Conservation (phyloP, 805 yeast genomes). For the Tetrapisispora taiwanensis region DNA sequence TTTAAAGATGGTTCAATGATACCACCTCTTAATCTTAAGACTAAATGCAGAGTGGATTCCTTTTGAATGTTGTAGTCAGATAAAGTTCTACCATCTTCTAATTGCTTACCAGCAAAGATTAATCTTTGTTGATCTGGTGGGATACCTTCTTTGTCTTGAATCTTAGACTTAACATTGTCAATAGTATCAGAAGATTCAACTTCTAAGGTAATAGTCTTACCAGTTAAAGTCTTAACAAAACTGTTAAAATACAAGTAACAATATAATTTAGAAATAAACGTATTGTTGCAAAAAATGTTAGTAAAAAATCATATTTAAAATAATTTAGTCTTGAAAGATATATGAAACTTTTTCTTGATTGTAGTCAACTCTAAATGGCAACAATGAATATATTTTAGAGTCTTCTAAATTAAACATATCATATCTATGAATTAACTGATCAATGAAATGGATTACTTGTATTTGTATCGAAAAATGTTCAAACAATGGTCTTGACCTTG, state of each 20-base stretch:
- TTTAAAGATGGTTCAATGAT: conserved; percentile 99
- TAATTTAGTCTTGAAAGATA: background rate
- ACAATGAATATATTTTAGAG: too few relatives aligned
- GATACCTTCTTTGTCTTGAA: conserved; percentile 98
- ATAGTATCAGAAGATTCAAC: conserved; percentile 98
- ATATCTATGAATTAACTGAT: too few relatives aligned
- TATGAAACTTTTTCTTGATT: too few relatives aligned
- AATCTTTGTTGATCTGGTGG: conserved; percentile 99
- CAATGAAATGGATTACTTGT: too few relatives aligned
- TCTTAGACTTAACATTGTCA: conserved; percentile 97
- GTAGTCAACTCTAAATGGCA: too few relatives aligned
- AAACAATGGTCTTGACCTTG: too few relatives aligned
- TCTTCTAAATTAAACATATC: too few relatives aligned
- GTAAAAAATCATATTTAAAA: conserved; percentile 6
- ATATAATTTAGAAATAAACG: background rate
- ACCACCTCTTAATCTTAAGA: conserved; percentile 96
- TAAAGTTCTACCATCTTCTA: conserved; percentile 97
- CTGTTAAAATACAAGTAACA: conserved; percentile 17
- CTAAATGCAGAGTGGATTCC: conserved; percentile 96
- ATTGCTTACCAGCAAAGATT: conserved; percentile 99
- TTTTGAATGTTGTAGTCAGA: conserved; percentile 99
- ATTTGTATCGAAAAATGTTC: too few relatives aligned
- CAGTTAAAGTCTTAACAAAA: conserved; percentile 80
- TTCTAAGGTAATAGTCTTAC: conserved; percentile 95
- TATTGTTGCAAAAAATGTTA: conserved; percentile 7